Base-by-base conservation (phyloP, 805 yeast genomes). In the Zygosaccharomyces kombuchaensis region DNA sequence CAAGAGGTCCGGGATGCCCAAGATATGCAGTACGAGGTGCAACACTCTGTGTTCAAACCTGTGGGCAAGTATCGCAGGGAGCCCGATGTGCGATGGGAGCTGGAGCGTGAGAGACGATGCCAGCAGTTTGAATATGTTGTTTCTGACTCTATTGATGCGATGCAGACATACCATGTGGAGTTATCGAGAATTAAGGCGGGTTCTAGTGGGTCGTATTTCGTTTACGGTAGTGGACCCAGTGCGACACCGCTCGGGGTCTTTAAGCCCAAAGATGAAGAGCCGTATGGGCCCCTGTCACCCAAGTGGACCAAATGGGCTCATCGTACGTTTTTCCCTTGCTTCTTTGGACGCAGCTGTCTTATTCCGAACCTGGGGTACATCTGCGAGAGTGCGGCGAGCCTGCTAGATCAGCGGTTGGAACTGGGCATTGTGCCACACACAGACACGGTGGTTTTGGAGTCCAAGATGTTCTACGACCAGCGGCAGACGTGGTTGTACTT, bases 271-370 rank as follows among this genome's bases (percentile, higher is more conserved):
- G 88, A 83, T 61, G 90, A 84, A 60, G 89, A 84, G 54, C 90
- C 89, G 0, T 84, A 84, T 57, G 90, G 89, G 0, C 87, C 88
- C 1, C 57, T 84, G 43, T 78, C 85, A 3, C 89, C 90, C 1
- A 84, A 84, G 59, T 81, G 89, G 88, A 77, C 85, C 1, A 84
- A 84, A 63, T 84, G 90, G 89, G 59, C 82, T 3, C 89, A 84
- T 58, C 62, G 89, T 53, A 84, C 82, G 22, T 72, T 84, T 50
- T 84, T 84, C 46, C 90, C 90, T 2, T 84, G 88, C 54, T 83
- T 82, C 58, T 84, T 84, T 64, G 89, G 90, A 4, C 62, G 90
- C 43, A 75, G 83, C 26, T 83, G 89, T 59, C 63, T 84, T 40
- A 81, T 84, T 22, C 87, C 88, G 1, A 84, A 84, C 60, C 70